phyloP scores from a whole-genome alignment of 148 eudicot genomes.

The Salicornia ramosissima region DNA sequence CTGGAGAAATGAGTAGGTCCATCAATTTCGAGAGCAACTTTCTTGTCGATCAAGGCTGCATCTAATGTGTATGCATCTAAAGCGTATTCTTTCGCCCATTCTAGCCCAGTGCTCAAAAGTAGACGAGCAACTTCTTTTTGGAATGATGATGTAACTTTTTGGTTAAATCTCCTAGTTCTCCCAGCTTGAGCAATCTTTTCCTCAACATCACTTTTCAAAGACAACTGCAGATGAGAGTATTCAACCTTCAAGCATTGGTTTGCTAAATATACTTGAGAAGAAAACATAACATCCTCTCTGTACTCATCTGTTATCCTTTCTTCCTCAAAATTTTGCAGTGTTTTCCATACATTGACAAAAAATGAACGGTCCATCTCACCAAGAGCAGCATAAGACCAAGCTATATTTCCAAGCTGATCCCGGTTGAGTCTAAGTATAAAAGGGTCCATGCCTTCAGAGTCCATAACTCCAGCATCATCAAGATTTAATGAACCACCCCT shows the following conservation, averaged over 20 bases:
- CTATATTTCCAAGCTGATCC: slow-evolving; percentile 86
- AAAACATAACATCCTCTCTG: slow-evolving; percentile 89
- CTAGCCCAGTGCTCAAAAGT: slow-evolving; percentile 74
- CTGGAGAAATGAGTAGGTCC: slow-evolving; percentile 97
- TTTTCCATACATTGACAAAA: slow-evolving; percentile 66
- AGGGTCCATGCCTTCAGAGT: slow-evolving; percentile 12
- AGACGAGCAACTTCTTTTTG: slow-evolving; percentile 91
- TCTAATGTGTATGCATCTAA: slow-evolving; percentile 80
- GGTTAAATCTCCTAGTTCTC: slow-evolving; percentile 81
- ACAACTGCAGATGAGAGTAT: slow-evolving; percentile 50
- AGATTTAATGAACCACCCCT: slow-evolving; percentile 25
- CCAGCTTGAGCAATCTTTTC: slow-evolving; percentile 66
- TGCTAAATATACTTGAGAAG: slow-evolving; percentile 74
- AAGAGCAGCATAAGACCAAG: slow-evolving; percentile 87
- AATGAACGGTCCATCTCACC: slow-evolving; percentile 61
- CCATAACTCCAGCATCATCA: slow-evolving; percentile 23
- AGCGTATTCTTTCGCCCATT: slow-evolving; percentile 72
- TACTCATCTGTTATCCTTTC: slow-evolving; percentile 67
- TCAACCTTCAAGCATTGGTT: slow-evolving; percentile 87
- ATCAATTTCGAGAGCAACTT: slow-evolving; percentile 84
- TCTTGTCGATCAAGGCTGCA: slow-evolving; percentile 67
- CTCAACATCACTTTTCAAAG: slow-evolving; percentile 54
- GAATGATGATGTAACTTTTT: slow-evolving; percentile 74
- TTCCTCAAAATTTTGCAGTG: slow-evolving; percentile 57
- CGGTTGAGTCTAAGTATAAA: slow-evolving; percentile 49